A percentile compares a stretch with the other conserved stretches of the same genome.
These are phyloP conservation scores for Galeopsis tetrahit DNA, from an alignment of 257 asterid genomes.

Conservation along the genomic window DNA sequence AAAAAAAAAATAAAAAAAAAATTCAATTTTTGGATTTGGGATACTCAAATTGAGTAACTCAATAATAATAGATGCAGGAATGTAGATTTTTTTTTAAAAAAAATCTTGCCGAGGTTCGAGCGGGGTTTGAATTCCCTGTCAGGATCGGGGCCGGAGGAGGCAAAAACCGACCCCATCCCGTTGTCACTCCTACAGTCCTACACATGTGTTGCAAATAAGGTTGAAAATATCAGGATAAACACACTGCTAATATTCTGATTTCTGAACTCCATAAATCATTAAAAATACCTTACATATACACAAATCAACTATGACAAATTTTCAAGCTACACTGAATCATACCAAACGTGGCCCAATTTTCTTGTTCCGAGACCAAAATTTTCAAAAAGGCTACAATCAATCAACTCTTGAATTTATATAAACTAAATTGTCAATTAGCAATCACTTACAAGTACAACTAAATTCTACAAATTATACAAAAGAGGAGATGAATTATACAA, in stretches of 20 bases:
- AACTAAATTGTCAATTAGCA: slow-evolving; percentile 34
- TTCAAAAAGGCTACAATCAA: slow-evolving; percentile 25
- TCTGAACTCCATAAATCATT: background rate
- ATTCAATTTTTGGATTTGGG: too few relatives aligned
- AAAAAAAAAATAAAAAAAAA: too few relatives aligned
- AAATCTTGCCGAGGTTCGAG: too few relatives aligned
- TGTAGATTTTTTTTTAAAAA: too few relatives aligned
- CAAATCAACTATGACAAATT: background rate
- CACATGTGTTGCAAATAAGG: too few relatives aligned
- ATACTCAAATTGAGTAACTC: too few relatives aligned
- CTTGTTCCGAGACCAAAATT: background rate
- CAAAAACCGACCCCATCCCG: too few relatives aligned
- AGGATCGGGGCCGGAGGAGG: too few relatives aligned
- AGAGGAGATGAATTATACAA: slow-evolving; percentile 36
- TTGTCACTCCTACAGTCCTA: too few relatives aligned
- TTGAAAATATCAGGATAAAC: too few relatives aligned
- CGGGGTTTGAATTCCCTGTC: too few relatives aligned
- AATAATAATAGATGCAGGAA: too few relatives aligned
- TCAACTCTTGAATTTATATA: slow-evolving; percentile 29
- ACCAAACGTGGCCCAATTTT: background rate
- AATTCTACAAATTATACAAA: slow-evolving; percentile 44
- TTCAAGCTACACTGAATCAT: background rate
- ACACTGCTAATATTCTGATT: background rate
- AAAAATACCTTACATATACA: background rate
- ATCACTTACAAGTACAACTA: slow-evolving; percentile 28